These are phyloP conservation scores for Nitzschia sp. DNA, from an alignment of 108 stramenopile genomes.

Conservation along the genomic window DNA sequence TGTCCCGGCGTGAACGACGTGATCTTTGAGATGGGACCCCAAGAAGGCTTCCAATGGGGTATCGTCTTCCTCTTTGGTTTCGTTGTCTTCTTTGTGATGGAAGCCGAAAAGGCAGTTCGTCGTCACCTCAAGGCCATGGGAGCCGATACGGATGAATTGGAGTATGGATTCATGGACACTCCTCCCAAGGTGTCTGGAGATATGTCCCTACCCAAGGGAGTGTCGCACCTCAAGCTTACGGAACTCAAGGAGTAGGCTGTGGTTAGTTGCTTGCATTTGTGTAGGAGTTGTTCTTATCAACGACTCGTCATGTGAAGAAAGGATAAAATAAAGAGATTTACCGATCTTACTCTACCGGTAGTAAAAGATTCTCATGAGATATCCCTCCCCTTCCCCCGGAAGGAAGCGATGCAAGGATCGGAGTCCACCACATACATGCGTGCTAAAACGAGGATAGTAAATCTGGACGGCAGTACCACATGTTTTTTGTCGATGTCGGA, in stretches of 20 bases:
- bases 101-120: conserved; percentile 82
- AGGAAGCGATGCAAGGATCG: too few relatives aligned
- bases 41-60: conserved; percentile 78
- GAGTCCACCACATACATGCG: too few relatives aligned
- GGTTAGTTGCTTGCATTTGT: too few relatives aligned
- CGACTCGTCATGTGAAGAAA: too few relatives aligned
- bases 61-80: conserved; percentile 55
- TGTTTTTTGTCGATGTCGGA: too few relatives aligned
- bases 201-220: conserved; percentile 60
- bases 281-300: too few relatives aligned
- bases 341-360: too few relatives aligned
- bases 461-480: too few relatives aligned
- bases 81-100: conserved; percentile 71
- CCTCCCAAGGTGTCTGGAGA: conserved; percentile 10
- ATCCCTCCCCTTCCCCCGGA: too few relatives aligned
- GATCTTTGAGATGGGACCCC: conserved; percentile 73
- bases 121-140: conserved; percentile 60
- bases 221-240: conserved; percentile 62
- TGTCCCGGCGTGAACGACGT: conserved; percentile 76
- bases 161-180: conserved; percentile 25
- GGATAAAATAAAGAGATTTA: too few relatives aligned
- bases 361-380: too few relatives aligned
- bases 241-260: conserved; percentile 50
- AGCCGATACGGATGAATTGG: conserved; percentile 72
- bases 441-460: too few relatives aligned